A percentile compares a stretch with the other conserved stretches of the same genome.
Conservation (phyloP, 768 basidiomycete species). For the Lactarius quietus region DNA sequence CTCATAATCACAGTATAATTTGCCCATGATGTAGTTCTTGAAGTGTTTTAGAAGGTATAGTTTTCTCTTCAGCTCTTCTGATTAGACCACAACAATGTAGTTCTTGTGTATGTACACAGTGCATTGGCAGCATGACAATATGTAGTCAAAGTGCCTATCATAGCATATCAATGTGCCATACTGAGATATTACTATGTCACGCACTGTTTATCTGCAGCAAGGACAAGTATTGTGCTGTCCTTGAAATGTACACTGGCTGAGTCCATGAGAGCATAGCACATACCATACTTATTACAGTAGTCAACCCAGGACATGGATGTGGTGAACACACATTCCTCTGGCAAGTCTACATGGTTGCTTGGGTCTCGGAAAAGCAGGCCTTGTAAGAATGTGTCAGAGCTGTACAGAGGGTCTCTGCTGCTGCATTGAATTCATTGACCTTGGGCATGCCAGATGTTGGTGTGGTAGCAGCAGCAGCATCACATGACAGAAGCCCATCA, state of each 20-base stretch:
- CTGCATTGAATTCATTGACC: conserved; percentile 64
- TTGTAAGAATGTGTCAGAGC: conserved; percentile 68
- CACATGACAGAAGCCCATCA: conserved; percentile 3
- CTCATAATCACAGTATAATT: conserved; percentile 78
- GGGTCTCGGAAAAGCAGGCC: conserved; percentile 70
- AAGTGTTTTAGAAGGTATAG: conserved; percentile 92
- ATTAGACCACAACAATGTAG: conserved; percentile 66
- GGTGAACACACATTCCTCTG: conserved; percentile 81
- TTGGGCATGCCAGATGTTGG: conserved; percentile 31
- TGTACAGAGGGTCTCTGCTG: conserved; percentile 44
- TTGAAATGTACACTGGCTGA: conserved; percentile 96
- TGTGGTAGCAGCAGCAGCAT: conserved; percentile 28
- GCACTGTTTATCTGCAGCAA: conserved; percentile 84
- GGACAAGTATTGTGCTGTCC: conserved; percentile 82
- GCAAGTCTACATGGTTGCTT: conserved; percentile 47
- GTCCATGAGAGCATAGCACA: conserved; percentile 96
- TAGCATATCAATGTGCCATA: conserved; percentile 10
- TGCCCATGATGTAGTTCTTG: conserved; percentile 90
- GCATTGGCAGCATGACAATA: conserved; percentile 64
- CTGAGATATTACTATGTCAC: conserved; percentile 38
- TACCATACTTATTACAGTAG: conserved; percentile 99
- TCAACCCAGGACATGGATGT: conserved; percentile 99
- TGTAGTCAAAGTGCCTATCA: conserved; percentile 82
- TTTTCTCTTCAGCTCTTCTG: conserved; percentile 84
- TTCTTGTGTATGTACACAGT: conserved; percentile 69